Base-by-base conservation (phyloP, 768 basidiomycete genomes). In the Favolaschia claudopus region DNA sequence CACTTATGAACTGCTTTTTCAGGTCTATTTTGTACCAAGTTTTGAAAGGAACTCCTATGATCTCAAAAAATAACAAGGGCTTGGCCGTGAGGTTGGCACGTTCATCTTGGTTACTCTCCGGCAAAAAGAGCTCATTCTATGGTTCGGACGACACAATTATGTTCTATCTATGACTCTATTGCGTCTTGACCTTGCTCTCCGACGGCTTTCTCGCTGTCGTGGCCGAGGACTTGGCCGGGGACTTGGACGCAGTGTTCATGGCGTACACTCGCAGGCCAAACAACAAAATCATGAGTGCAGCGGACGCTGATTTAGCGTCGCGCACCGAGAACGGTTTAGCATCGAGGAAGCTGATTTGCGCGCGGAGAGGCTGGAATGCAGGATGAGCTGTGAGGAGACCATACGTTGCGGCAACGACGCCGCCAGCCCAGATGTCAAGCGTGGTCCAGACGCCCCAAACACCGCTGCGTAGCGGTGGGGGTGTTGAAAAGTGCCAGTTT, bases 401-500 rank as follows among this genome's bases (percentile, higher is more conserved):
- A 60, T 74, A 76, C 17, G 74, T 63, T 24, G 47, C 20, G 66
- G 68, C 81, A 9, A 79, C 78, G 3, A 84, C 60, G 8, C 80
- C 76, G 34, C 84, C 84, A 52, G 76, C 82, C 84, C 83, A 85
- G 1, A 84, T 67, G 62, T 85, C 84, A 17, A 84, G 66, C 2
- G 78, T 80, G 8, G 72, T 76, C 58, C 75, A 74, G 46, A 76
- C 42, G 39, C 76, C 75, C 63, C 63, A 64, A 2, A 75, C 77
- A 6, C 74, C 79, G 12, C 70, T 70, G 22, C 76, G 74, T 13
- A 85, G 71, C 22, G 82, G 68, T 0, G 79, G 79, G 2, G 84
- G 84, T 0, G 79, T 82, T 17, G 72, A 71, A 50, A 84, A 70
- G 4, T 72, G 63, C 84, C 84, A 85, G 36, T 74, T 67, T 0